Base-by-base conservation (phyloP, 2,329 filamentous ascomycete genomes). In the Diaporthe vaccinii region DNA sequence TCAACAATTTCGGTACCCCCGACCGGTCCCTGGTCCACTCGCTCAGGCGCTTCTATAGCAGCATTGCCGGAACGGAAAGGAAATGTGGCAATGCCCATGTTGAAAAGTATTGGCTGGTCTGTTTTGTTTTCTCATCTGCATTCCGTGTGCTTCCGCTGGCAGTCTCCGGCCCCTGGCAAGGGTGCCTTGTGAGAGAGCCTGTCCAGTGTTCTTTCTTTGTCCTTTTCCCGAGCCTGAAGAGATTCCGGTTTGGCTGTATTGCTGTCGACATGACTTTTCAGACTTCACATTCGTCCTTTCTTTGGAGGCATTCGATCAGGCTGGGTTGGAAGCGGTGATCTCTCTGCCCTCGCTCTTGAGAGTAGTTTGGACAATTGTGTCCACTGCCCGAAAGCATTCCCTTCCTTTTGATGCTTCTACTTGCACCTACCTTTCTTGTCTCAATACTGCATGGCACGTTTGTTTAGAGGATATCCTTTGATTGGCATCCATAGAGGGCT, bases 401-500 rank as follows among this genome's bases (percentile, higher is more conserved):
- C 22, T 59, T 51, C 36, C 49, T 34, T 25, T 36, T 71, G 31
- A n/a, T 53, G 28, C 36, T 59, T 53, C 9, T 61, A 25, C 3
- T 58, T 68, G 34, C 67, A 51, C 61, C 72, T 51, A 71, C 73
- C 55, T 44, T 67, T 51, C 61, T 67, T 51, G 34, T 74, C 51
- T 67, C 68, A 69, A 68, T 51, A 53, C 73, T 49, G 75, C 75
- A 76, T 76, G 59, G 68, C 59, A 76, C 68, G 61, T 75, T 75
- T 75, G 73, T 72, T 72, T 76, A 76, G 75, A 76, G 70, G 75
- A 70, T 75, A 72, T 75, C 53, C 68, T 72, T 76, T 65, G 75
- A 71, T 72, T 59, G 75, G 76, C 75, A 77, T 76, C 61, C 71
- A 75, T 77, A 75, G 75, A 76, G 67, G 74, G 70, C 39, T 73